phyloP scores from a whole-genome alignment of 768 basidiomycete species.

The Pholiota molesta region DNA sequence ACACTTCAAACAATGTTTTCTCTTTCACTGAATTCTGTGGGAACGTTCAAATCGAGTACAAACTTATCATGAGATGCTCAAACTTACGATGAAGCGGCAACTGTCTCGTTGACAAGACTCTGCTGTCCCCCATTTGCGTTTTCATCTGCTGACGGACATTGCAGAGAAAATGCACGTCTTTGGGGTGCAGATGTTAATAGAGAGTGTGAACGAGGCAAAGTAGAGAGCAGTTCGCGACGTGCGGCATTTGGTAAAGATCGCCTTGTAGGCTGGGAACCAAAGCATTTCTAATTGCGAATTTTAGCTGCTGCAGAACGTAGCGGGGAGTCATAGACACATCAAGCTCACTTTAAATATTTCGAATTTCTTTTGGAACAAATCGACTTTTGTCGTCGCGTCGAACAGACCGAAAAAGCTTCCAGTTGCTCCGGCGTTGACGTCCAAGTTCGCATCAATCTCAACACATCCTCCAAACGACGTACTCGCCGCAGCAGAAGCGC shows the following conservation, averaged over 20 bases:
- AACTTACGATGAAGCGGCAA: constrained; percentile 16
- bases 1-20: too few relatives aligned
- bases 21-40: too few relatives aligned
- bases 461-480: constrained; percentile 33
- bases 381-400: constrained; percentile 31
- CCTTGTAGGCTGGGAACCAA: constrained; percentile 10
- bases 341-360: constrained; percentile 38
- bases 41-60: too few relatives aligned
- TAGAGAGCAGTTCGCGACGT: background rate
- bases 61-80: background rate
- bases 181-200: background rate
- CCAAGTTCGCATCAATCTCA: constrained; percentile 12
- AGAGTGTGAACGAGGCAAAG: background rate
- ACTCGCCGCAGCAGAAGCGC: background rate
- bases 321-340: background rate
- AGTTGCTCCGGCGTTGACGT: constrained; percentile 38
- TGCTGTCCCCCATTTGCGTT: background rate
- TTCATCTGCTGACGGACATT: constrained; percentile 6
- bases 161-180: constrained; percentile 9
- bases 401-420: constrained; percentile 45
- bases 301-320: background rate
- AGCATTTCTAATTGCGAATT: constrained; percentile 17
- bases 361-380: constrained; percentile 39
- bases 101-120: constrained; percentile 12
- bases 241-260: constrained; percentile 2